phyloP scores from a whole-genome alignment of 2,329 filamentous ascomycete genomes.

The Zasmidium angulare region DNA sequence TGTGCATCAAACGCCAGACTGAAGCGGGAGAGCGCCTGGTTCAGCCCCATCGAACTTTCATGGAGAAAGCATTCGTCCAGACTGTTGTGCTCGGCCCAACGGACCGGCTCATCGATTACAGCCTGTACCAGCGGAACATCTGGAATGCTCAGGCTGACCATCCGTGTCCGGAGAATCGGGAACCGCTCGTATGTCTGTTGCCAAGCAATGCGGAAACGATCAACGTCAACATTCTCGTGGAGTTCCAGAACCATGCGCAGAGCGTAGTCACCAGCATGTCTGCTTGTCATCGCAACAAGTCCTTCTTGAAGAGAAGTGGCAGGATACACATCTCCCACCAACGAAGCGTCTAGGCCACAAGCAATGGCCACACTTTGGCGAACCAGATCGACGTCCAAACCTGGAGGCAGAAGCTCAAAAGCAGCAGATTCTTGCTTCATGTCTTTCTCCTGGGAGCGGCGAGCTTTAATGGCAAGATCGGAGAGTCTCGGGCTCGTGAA shows the following conservation, averaged over 20 bases:
- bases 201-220: constrained; percentile 39
- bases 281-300: constrained; percentile 54
- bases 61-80: constrained; percentile 34
- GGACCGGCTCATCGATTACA: constrained; percentile 31
- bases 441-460: neutral
- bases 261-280: constrained; percentile 51
- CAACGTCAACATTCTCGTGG: constrained; percentile 29
- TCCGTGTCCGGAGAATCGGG: constrained; percentile 41
- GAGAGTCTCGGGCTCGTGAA: constrained; percentile 29
- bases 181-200: constrained; percentile 32
- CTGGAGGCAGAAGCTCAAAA: neutral
- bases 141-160: neutral
- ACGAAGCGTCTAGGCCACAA: constrained; percentile 6
- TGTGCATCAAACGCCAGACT: neutral
- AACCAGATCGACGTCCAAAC: neutral
- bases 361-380: neutral
- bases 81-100: constrained; percentile 31
- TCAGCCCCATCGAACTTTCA: neutral
- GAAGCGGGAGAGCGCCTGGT: neutral
- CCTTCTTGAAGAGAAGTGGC: constrained; percentile 10
- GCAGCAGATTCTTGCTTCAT: neutral
- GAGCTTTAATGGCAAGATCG: neutral
- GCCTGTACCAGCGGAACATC: constrained; percentile 12
- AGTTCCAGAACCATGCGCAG: constrained; percentile 37
- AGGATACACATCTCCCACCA: constrained; percentile 54